Conservation (phyloP, 352 stramenopile species). For the Poterioochromonas sp. region DNA sequence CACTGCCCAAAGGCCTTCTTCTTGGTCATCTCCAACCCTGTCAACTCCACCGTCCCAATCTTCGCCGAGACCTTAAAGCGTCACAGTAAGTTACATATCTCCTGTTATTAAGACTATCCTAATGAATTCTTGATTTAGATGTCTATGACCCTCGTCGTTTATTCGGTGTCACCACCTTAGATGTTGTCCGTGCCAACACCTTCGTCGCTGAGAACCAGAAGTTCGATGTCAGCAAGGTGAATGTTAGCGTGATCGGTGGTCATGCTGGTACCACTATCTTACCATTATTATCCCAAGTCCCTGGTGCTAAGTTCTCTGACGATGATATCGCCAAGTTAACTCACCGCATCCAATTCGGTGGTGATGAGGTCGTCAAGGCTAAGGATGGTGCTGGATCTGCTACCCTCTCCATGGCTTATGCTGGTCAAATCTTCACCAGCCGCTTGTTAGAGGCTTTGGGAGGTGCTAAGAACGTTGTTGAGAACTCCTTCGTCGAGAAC, state of each 20-base stretch:
- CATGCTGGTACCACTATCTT: slow-evolving; percentile 99
- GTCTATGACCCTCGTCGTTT: slow-evolving; percentile 94
- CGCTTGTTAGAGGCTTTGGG: slow-evolving; percentile 85
- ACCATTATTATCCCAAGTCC: slow-evolving; percentile 90
- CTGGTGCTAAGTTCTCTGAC: slow-evolving; percentile 78
- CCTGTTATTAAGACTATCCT: neutral
- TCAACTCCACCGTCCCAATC: slow-evolving; percentile 99
- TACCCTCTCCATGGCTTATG: slow-evolving; percentile 97
- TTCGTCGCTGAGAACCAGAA: slow-evolving; percentile 76
- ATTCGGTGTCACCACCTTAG: slow-evolving; percentile 95
- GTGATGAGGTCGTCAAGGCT: slow-evolving; percentile 91
- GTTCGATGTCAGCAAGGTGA: slow-evolving; percentile 67
- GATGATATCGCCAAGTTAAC: slow-evolving; percentile 86
- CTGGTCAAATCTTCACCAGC: slow-evolving; percentile 83
- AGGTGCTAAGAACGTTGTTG: slow-evolving; percentile 82
- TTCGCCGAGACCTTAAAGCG: slow-evolving; percentile 96
- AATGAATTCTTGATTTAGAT: slow-evolving; percentile 40
- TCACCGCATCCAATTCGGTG: slow-evolving; percentile 87
- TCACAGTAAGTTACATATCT: slow-evolving; percentile 42
- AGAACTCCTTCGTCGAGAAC: slow-evolving; percentile 96
- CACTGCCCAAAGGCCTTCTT: slow-evolving; percentile 89
- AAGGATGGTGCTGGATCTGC: slow-evolving; percentile 95
- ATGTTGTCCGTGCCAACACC: slow-evolving; percentile 92
- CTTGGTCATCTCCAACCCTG: slow-evolving; percentile 97
- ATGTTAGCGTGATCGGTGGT: slow-evolving; percentile 92